phyloP scores from a whole-genome alignment of 2,329 filamentous ascomycete genomes.

The Fusarium setosum region DNA sequence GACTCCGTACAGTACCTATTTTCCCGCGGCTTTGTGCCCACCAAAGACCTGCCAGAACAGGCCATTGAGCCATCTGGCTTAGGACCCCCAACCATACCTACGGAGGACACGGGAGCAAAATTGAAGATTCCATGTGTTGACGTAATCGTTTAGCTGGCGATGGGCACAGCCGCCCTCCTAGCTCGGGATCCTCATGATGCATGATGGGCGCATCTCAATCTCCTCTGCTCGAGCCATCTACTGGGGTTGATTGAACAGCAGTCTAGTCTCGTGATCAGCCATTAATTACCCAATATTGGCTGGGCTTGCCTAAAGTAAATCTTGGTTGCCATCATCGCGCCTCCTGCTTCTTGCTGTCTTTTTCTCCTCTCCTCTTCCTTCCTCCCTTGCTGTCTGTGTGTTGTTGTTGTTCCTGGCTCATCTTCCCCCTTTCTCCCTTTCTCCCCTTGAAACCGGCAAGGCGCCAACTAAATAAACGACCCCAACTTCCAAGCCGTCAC shows the following conservation, averaged over 20 bases:
- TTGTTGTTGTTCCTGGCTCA: slow-evolving; percentile 4
- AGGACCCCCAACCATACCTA: background rate
- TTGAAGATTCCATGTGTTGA: slow-evolving; percentile 27
- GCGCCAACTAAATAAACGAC: background rate
- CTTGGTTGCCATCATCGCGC: background rate
- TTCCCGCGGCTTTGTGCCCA: background rate
- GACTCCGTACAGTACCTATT: no score
- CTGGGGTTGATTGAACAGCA: background rate
- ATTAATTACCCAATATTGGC: background rate
- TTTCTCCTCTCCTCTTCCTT: background rate
- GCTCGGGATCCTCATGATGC: slow-evolving; percentile 1
- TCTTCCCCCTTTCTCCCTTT: slow-evolving; percentile 4
- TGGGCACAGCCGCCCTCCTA: slow-evolving; percentile 16
- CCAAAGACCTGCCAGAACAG: background rate
- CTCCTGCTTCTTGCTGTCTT: background rate
- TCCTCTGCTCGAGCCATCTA: background rate
- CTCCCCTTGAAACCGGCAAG: slow-evolving; percentile 2
- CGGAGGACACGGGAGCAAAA: slow-evolving; percentile 5
- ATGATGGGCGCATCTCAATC: slow-evolving; percentile 30
- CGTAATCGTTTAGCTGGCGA: slow-evolving; percentile 29
- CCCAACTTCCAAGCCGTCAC: background rate
- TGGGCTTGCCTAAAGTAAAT: background rate
- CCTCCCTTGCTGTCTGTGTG: background rate
- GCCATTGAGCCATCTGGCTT: background rate
- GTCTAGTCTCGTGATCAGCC: slow-evolving; percentile 25